A percentile compares a stretch with the other conserved stretches of the same genome.
phyloP scores from a whole-genome alignment of 169 alveolate genomes.

The Plasmodium adleri region DNA sequence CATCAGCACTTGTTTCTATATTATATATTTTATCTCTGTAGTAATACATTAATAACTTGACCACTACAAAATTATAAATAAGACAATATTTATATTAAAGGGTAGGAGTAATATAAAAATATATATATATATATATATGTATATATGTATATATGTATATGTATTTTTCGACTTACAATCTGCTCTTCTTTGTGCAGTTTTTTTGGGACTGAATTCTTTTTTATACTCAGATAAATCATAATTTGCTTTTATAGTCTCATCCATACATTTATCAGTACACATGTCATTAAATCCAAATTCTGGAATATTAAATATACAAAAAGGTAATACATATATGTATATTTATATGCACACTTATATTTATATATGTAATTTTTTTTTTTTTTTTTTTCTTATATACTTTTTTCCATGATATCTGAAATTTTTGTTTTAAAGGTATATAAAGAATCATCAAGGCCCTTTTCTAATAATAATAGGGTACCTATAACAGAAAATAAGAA shows the following conservation, averaged over 20 bases:
- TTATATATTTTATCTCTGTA: conserved; percentile 26
- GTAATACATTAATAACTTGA: conserved; percentile 24
- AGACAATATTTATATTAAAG: neutral
- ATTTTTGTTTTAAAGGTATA: conserved; percentile 30
- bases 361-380: neutral
- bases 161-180: conserved; percentile 12
- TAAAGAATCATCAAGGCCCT: conserved; percentile 12
- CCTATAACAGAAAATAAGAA: conserved; percentile 1
- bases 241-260: conserved; percentile 16
- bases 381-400: conserved; percentile 2
- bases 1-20: conserved; percentile 46
- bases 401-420: conserved; percentile 39
- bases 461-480: conserved; percentile 16
- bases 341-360: neutral
- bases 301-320: neutral
- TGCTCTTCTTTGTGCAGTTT: conserved; percentile 40
- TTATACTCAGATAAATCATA: conserved; percentile 27
- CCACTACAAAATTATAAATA: neutral
- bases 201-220: neutral
- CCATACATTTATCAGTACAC: conserved; percentile 42
- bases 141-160: neutral
- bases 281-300: conserved; percentile 60
- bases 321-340: neutral
- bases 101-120: neutral
- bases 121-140: neutral